Percentiles rank a stretch among this genome's conserved stretches.
phyloP scores from a whole-genome alignment of 2,329 filamentous ascomycete genomes.

The Epichloe sylvatica region DNA sequence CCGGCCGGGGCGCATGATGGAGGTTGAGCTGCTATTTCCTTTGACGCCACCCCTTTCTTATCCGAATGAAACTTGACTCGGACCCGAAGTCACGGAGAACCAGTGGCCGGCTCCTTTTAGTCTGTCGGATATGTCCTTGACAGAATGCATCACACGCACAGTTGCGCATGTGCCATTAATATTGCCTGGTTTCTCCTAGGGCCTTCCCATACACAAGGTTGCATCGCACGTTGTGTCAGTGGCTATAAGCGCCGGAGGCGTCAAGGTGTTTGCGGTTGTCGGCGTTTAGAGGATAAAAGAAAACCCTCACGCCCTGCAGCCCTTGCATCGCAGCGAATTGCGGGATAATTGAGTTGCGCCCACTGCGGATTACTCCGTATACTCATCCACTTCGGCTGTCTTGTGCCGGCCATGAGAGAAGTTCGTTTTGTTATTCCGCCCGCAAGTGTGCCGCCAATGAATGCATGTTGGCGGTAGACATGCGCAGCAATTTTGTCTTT shows the following conservation, averaged over 20 bases:
- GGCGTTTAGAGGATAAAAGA: neutral
- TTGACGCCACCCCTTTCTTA: neutral
- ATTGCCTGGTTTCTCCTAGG: neutral
- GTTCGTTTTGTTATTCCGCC: no score
- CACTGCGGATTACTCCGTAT: neutral
- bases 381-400: neutral
- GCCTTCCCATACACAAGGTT: neutral
- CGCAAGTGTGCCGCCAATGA: no score
- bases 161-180: neutral
- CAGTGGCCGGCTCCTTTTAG: neutral
- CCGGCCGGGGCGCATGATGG: neutral
- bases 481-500: no score
- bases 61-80: constrained; percentile 5
- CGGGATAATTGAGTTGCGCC: neutral
- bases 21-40: neutral
- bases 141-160: neutral
- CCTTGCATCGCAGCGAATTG: neutral
- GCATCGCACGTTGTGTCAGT: neutral
- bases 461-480: no score
- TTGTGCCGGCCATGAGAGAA: neutral
- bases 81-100: constrained; percentile 3
- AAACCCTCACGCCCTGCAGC: neutral
- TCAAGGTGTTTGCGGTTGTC: neutral
- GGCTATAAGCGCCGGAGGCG: neutral
- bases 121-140: neutral